phyloP scores from a whole-genome alignment of 164 flowering plant species.

The Stephania japonica region DNA sequence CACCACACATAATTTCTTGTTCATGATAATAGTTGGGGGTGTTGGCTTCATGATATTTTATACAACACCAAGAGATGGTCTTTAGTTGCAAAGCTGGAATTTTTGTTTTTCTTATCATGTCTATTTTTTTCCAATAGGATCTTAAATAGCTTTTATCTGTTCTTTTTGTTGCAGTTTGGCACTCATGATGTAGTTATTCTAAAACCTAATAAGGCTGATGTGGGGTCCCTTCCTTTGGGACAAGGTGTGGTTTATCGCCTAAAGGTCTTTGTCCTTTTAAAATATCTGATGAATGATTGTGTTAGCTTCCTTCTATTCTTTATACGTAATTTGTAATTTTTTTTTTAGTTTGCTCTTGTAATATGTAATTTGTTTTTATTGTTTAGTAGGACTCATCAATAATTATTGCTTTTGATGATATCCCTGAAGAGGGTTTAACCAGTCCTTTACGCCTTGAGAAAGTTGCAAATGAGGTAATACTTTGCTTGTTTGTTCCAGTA shows the following conservation, averaged over 20 bases:
- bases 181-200: slow-evolving; percentile 91
- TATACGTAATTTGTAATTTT: background rate
- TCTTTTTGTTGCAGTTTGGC: slow-evolving; percentile 60
- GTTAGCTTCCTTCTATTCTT: background rate
- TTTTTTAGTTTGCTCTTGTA: background rate
- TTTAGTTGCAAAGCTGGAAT: background rate
- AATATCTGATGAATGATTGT: background rate
- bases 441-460: slow-evolving; percentile 86
- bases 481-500: background rate
- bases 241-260: slow-evolving; percentile 97
- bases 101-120: background rate
- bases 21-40: background rate
- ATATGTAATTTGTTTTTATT: slow-evolving; percentile 5
- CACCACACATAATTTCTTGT: background rate
- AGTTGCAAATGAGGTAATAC: slow-evolving; percentile 86
- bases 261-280: slow-evolving; percentile 49
- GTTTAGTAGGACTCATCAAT: slow-evolving; percentile 76
- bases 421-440: slow-evolving; percentile 94
- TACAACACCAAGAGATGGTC: too few species aligned
- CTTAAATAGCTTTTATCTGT: background rate
- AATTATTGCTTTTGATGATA: slow-evolving; percentile 91
- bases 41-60: too few species aligned
- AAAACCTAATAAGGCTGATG: slow-evolving; percentile 85
- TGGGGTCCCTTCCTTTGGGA: slow-evolving; percentile 82
- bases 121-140: background rate